A percentile compares a stretch with the other conserved stretches of the same genome.
phyloP scores from a whole-genome alignment of 2,329 filamentous ascomycete genomes.

The Laburnicola sp. region DNA sequence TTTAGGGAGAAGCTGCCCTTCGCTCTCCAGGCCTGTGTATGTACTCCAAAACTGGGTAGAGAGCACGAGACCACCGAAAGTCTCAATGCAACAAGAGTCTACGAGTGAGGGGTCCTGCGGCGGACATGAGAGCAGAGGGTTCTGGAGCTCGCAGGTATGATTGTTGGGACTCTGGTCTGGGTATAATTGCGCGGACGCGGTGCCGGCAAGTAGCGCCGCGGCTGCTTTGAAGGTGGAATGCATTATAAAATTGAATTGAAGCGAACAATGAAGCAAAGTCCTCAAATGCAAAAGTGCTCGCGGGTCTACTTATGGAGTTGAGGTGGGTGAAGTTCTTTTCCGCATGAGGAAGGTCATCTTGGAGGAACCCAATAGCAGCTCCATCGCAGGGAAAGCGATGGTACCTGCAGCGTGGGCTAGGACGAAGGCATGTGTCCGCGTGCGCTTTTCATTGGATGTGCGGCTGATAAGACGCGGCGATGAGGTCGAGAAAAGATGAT shows the following conservation, averaged over 20 bases:
- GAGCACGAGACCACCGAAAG: slow-evolving; percentile 64
- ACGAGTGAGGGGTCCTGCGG: slow-evolving; percentile 43
- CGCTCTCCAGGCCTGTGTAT: slow-evolving; percentile 62
- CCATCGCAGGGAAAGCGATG: slow-evolving; percentile 26
- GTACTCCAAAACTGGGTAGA: slow-evolving; percentile 68
- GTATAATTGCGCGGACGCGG: slow-evolving; percentile 48
- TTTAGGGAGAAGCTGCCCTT: slow-evolving; percentile 62
- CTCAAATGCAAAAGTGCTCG: slow-evolving; percentile 10
- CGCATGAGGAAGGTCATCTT: slow-evolving; percentile 36
- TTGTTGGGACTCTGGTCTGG: slow-evolving; percentile 55
- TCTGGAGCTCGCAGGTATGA: slow-evolving; percentile 58
- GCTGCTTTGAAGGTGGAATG: slow-evolving; percentile 18
- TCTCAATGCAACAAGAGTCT: slow-evolving; percentile 68
- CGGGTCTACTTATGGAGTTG: slow-evolving; percentile 18
- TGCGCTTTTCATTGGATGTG: slow-evolving; percentile 37
- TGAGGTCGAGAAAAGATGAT: neutral
- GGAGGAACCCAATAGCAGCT: slow-evolving; percentile 12
- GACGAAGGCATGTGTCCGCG: slow-evolving; percentile 27
- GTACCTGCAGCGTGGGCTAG: slow-evolving; percentile 36
- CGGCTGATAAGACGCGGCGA: slow-evolving; percentile 21
- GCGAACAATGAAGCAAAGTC: slow-evolving; percentile 10
- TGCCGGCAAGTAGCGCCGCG: slow-evolving; percentile 21
- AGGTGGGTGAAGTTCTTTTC: slow-evolving; percentile 32
- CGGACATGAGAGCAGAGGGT: slow-evolving; percentile 40
- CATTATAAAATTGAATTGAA: slow-evolving; percentile 23